These are phyloP conservation scores for Turnera subulata DNA, from an alignment of 345 rosid genomes.

Conservation along the genomic window DNA sequence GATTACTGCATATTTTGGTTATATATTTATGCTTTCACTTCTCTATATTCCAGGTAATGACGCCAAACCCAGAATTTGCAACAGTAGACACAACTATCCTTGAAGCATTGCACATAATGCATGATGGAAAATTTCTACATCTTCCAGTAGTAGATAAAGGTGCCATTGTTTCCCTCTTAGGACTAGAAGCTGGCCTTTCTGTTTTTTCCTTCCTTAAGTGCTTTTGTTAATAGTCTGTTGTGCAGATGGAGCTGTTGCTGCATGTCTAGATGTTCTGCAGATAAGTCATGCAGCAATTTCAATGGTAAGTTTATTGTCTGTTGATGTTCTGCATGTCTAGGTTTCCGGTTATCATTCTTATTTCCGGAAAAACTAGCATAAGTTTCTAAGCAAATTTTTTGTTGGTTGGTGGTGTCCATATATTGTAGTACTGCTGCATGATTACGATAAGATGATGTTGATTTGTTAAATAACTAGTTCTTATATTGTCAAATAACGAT, in stretches of 20 bases:
- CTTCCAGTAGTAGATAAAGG: constrained; percentile 90
- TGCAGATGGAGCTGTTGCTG: constrained; percentile 75
- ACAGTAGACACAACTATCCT: constrained; percentile 76
- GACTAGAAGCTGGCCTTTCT: not conserved
- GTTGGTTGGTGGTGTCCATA: too few species aligned
- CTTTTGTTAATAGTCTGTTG: not conserved
- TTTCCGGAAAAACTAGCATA: too few species aligned
- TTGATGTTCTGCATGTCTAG: too few species aligned
- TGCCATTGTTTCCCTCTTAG: constrained; percentile 16
- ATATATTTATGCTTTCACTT: not conserved
- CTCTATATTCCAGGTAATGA: constrained; percentile 65
- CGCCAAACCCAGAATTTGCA: constrained; percentile 85
- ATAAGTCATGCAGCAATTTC: constrained; percentile 98
- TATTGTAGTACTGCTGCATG: not conserved
- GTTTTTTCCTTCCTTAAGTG: not conserved
- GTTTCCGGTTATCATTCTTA: not conserved
- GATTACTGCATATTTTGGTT: too few species aligned
- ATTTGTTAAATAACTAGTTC: too few species aligned
- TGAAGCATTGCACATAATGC: constrained; percentile 93
- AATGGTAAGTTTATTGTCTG: constrained; percentile 48
- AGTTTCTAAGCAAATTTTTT: too few species aligned
- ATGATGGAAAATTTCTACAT: constrained; percentile 95
- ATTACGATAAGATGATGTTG: too few species aligned
- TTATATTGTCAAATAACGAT: not conserved
- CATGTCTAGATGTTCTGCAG: constrained; percentile 88